Percentiles rank a stretch among this genome's conserved stretches.
Evolutionary conservation across 164 flowering plant species (phyloP).

Genomic region (Dillenia turbinata): DNA sequence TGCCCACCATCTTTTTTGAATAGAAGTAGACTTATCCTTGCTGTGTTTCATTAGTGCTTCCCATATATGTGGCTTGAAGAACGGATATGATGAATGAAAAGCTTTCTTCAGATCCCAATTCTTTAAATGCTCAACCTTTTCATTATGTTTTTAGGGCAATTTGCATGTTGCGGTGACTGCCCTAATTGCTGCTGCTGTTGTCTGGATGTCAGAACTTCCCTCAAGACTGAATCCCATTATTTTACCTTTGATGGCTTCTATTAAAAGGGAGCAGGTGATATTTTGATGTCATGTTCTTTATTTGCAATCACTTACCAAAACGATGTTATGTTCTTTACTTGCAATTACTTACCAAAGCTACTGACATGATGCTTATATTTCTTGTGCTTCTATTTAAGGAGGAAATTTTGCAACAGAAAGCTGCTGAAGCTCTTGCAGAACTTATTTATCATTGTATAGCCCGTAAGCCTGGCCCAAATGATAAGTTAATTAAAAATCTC

Average conservation of each 20-base stretch:
- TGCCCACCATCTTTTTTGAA: no score
- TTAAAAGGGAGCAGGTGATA: constrained; percentile 88
- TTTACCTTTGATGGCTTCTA: constrained; percentile 93
- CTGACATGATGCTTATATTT: neutral
- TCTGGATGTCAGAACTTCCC: constrained; percentile 94
- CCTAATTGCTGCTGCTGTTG: constrained; percentile 87
- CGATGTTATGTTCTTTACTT: neutral
- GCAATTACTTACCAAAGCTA: no score
- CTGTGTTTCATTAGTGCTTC: no score
- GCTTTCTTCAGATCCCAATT: neutral
- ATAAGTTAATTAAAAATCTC: constrained; percentile 87
- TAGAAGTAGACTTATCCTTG: no score
- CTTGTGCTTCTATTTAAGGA: constrained; percentile 40
- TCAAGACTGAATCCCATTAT: constrained; percentile 82
- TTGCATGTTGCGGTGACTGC: constrained; percentile 90
- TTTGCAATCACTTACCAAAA: no score
- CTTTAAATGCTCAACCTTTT: neutral
- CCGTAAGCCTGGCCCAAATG: constrained; percentile 88
- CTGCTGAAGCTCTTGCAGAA: constrained; percentile 96
- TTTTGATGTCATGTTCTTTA: neutral
- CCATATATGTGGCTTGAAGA: no score
- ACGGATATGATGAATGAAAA: no score
- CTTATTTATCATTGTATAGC: constrained; percentile 70
- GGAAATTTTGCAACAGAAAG: constrained; percentile 83
- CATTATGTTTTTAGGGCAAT: constrained; percentile 55